Evolutionary conservation across 441 rosid species (phyloP), one percentile per base, ranked within the genome.

Genomic region (Adansonia grandidieri): DNA sequence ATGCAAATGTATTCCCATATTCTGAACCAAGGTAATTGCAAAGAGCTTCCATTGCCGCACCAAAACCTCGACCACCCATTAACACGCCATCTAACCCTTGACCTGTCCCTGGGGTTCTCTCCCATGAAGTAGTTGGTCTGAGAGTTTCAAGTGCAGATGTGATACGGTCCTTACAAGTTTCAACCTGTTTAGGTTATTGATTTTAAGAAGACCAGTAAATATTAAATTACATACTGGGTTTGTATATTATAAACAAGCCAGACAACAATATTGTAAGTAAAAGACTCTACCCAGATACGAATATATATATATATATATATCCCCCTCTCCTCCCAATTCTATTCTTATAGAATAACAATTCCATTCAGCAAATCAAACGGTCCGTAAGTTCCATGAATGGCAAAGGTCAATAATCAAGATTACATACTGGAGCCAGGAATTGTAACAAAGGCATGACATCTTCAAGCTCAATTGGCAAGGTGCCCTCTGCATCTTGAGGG

Each of bases 21-120:
- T 95, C 98, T 72, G 98, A 93, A 73, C 98, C 98, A 77, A 95
- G 90, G 87, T 92, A 97, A 86, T 89, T 93, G 80, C 95, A 89
- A 48, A 97, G 91, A 77, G 97, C 88, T 87, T 96, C 99, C 98
- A 97, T 92, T 81, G 98, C 98, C 73, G 83, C 88, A 79, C 99
- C 98, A 87, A 97, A 95, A 70, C 99, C 99, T 80, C 99, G 89
- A 71, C 97, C 99, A 56, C 99, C 98, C 94, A 97, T 88, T 85
- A 93, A 83, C 73, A 97, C 95, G 48, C 98, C 93, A 80, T 95
- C 98, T 45, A 94, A 60, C 69, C 92, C 95, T 87, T 92, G 98
- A 77, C 92, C 91, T 68, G 91, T 91, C 79, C 91, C 96, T 28
- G 97, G 73, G 62, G 92, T 89, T 87, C 98, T 93, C 85, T 93